Evolutionary conservation across 345 rosid species (phyloP), one percentile per base, ranked within the genome.

Genomic region (Combretum micranthum): DNA sequence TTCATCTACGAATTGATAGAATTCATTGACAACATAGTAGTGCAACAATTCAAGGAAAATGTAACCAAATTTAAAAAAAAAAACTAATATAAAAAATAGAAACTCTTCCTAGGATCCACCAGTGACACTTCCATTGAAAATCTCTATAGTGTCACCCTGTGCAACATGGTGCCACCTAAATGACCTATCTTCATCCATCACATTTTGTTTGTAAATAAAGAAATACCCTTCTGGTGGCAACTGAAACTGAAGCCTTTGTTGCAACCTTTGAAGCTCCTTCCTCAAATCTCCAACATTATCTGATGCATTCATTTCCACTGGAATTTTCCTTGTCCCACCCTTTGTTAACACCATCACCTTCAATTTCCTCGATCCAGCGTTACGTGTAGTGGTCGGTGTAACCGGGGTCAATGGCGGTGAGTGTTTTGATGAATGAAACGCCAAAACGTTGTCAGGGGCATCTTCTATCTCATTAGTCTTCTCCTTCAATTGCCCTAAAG

Each of bases 121-220:
- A 0, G 79, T 62, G 42, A 74, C 65, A 21, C 65, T 65, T 2
- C 84, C 90, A 19, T 62, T 68, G 42, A 73, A 85, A 47, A 88
- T 78, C 84, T 91, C 96, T 12, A 91, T 75, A 0, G 75, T 77
- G 42, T 88, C 90, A 2, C 87, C 92, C 12, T 75, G 83, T 1
- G 55, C 54, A 47, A 86, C 92, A 52, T 66, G 72, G 68, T 92
- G 90, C 95, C 95, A 88, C 55, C 84, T 52, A 61, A 86, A 92
- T 1, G 96, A 84, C 58, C 74, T 55, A 46, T 88, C 89, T 26
- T 88, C 97, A 3, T 84, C 95, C 98, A 86, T 83, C 20, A 88
- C 87, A 48, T 81, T 80, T 72, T 83, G 85, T 47, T 81, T 74
- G 67, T 77, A 75, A 15, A 81, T 77, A 64, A 91, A 91, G 44